Evolutionary conservation across 2,329 filamentous ascomycete species (phyloP).

Genomic region (Aspergillus arachidicola): DNA sequence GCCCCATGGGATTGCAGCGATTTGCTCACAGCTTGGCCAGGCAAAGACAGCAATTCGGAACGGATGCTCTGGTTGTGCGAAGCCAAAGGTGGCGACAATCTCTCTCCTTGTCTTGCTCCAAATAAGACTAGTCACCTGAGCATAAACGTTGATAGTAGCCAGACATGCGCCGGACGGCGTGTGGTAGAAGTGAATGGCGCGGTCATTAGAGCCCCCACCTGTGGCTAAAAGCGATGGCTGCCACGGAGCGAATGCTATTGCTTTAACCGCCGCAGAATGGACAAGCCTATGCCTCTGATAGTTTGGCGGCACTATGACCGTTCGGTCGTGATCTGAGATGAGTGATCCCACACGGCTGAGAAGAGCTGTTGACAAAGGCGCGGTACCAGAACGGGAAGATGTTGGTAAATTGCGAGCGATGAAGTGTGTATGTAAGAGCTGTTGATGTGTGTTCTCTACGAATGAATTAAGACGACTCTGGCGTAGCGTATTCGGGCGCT

Average conservation of each 20-base stretch:
- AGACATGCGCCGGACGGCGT: slow-evolving; percentile 78
- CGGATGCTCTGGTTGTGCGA: slow-evolving; percentile 84
- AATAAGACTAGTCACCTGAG: slow-evolving; percentile 89
- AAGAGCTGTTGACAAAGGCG: slow-evolving; percentile 23
- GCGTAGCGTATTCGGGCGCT: neutral
- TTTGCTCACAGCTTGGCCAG: slow-evolving; percentile 87
- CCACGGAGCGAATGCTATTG: slow-evolving; percentile 96
- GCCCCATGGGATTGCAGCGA: slow-evolving; percentile 83
- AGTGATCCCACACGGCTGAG: slow-evolving; percentile 30
- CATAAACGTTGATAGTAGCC: slow-evolving; percentile 87
- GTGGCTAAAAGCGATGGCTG: slow-evolving; percentile 83
- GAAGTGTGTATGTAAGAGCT: slow-evolving; percentile 26
- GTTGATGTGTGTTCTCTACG: slow-evolving; percentile 21
- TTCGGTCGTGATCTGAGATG: slow-evolving; percentile 36
- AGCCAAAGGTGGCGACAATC: slow-evolving; percentile 92
- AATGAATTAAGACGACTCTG: slow-evolving; percentile 27
- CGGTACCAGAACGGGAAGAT: slow-evolving; percentile 24
- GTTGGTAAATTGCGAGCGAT: slow-evolving; percentile 30
- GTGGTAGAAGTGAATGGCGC: slow-evolving; percentile 95
- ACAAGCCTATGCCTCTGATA: slow-evolving; percentile 71
- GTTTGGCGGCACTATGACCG: slow-evolving; percentile 56
- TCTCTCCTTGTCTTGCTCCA: slow-evolving; percentile 86
- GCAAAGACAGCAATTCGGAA: slow-evolving; percentile 90
- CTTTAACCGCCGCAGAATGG: slow-evolving; percentile 89
- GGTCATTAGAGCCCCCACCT: slow-evolving; percentile 90